Base-by-base conservation (phyloP, 306 rosid genomes). In the Castanospermum australe region DNA sequence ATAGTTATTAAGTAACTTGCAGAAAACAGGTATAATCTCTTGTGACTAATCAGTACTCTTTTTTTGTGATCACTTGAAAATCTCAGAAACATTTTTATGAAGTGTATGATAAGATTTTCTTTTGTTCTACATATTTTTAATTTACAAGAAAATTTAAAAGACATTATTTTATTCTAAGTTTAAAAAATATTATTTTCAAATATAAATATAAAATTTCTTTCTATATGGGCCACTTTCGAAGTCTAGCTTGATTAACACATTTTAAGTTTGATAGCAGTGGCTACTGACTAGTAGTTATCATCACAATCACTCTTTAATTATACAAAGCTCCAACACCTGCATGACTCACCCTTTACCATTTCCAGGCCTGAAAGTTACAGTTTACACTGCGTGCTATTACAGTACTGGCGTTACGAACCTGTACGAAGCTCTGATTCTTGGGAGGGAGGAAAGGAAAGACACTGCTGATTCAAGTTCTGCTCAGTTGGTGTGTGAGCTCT, bases 211-310 rank as follows among this genome's bases (percentile, higher is more conserved):
- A n/a, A n/a, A n/a, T n/a, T n/a, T n/a, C n/a, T n/a, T 28, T 28
- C 32, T 28, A 3, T 1, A 28, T 28, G 32, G 1, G 32, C 32
- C 32, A 28, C 32, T 28, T 28, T 1, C 32, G 32, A 28, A 28
- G 32, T 28, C 32, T 28, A 28, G 2, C 32, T 28, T 28, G 32
- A 28, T 28, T 28, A 1, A 24, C 82, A 28, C 24, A 41, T 21
- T 73, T 68, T 77, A 28, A 68, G 71, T 57, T 22, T 21, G 50
- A 45, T 20, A 11, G 39, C 38, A 56, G 61, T 68, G 52, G 13
- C 41, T 13, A 32, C 77, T 44, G 52, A 20, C 41, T 13, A 32
- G 82, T 44, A 56, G 51, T 57, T 78, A 52, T 68, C 62, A 68
- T 56, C 33, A 36, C 47, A 68, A 68, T 57, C 62, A 44, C 30